Percentiles rank a stretch among this genome's conserved stretches.
Conservation (phyloP, 2,329 filamentous ascomycete genomes). For the Simplicillium aogashimaense region DNA sequence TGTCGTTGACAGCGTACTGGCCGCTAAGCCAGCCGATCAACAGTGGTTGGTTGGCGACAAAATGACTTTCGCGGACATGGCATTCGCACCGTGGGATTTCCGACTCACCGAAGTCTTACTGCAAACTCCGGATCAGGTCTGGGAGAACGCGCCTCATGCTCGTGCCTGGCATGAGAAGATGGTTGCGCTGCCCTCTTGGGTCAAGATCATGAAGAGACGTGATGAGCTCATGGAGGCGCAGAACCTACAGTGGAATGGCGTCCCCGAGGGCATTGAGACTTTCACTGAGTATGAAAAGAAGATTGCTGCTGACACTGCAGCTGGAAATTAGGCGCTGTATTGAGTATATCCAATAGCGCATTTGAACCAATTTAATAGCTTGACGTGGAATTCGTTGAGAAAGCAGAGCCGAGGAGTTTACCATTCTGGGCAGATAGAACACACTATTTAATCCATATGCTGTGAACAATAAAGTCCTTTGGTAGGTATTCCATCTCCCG, state of each 20-base stretch:
- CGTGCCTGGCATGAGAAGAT: conserved; percentile 25
- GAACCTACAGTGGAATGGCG: conserved; percentile 22
- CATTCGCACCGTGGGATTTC: conserved; percentile 12
- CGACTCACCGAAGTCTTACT: conserved; percentile 11
- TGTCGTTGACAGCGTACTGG: conserved; percentile 9
- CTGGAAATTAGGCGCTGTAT: no score
- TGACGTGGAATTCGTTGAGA: no score
- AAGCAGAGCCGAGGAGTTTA: no score
- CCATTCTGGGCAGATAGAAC: no score
- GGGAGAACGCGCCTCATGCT: conserved; percentile 14
- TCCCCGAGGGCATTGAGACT: conserved; percentile 22
- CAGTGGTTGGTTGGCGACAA: conserved; percentile 7
- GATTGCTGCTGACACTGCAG: conserved; percentile 7
- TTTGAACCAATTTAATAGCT: no score
- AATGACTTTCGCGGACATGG: conserved; percentile 5
- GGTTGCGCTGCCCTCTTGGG: conserved; percentile 20
- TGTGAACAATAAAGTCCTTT: no score
- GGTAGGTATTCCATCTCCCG: no score
- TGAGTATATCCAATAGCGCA: no score
- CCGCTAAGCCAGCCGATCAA: conserved; percentile 3
- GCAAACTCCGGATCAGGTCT: conserved; percentile 14
- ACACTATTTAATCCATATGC: no score
- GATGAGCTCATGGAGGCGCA: conserved; percentile 24
- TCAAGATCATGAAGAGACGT: conserved; percentile 18
- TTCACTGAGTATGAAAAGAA: conserved; percentile 17